A percentile compares a stretch with the other conserved stretches of the same genome.
These are phyloP conservation scores for Penicillium manginii DNA, from an alignment of 495 filamentous ascomycete species.

Conservation along the genomic window DNA sequence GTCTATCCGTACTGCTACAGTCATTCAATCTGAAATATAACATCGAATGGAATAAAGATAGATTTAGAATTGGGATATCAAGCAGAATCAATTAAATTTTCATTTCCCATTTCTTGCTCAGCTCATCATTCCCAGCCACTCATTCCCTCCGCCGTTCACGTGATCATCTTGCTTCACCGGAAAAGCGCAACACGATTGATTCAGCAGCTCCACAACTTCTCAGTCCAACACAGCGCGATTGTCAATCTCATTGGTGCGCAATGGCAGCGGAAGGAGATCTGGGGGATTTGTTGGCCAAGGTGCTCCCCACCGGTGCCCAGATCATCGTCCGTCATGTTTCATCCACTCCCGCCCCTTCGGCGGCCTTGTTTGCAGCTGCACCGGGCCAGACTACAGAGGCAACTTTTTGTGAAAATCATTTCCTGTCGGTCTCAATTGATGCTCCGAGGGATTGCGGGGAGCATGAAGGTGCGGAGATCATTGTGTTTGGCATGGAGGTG, in stretches of 20 bases:
- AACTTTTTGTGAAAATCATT: conserved; percentile 89
- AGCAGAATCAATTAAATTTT: background rate
- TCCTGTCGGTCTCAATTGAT: conserved; percentile 72
- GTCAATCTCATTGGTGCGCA: conserved; percentile 32
- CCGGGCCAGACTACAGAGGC: conserved; percentile 67
- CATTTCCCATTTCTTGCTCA: background rate
- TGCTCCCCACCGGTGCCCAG: conserved; percentile 68
- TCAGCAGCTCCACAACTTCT: conserved; percentile 20
- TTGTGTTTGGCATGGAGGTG: conserved; percentile 71
- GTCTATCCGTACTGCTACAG: too few species aligned
- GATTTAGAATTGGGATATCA: too few species aligned
- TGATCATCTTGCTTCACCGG: conserved; percentile 19
- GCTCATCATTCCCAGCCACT: background rate
- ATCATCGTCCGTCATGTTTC: conserved; percentile 86
- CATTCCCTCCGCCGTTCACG: conserved; percentile 18
- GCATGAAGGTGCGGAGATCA: conserved; percentile 43
- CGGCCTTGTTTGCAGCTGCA: conserved; percentile 78
- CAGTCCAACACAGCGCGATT: conserved; percentile 19
- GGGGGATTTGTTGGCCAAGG: conserved; percentile 61
- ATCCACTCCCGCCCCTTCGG: conserved; percentile 73
- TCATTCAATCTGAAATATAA: too few species aligned
- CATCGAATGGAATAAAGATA: too few species aligned
- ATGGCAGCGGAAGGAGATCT: conserved; percentile 42
- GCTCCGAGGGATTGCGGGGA: conserved; percentile 18
- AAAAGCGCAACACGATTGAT: background rate